These are phyloP conservation scores for Salix caprea DNA, from an alignment of 345 rosid species.

Conservation along the genomic window DNA sequence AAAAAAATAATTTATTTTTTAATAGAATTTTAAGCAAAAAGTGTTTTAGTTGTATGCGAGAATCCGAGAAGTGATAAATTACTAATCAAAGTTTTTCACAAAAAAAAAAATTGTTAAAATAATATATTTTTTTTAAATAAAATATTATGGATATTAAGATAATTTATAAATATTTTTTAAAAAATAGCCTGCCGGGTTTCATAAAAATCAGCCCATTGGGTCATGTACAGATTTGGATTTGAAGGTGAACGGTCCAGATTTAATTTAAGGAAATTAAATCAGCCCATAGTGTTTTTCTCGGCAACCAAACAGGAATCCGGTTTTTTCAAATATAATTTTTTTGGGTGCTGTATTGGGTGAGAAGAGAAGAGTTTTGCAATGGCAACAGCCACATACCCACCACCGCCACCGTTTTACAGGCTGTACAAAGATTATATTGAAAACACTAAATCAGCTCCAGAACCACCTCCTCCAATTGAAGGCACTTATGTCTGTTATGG, in stretches of 20 bases:
- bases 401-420: constrained; percentile 85
- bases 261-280: background rate
- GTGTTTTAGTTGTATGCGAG: no score
- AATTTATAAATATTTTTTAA: no score
- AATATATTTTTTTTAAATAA: no score
- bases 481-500: constrained; percentile 80
- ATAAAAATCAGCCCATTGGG: background rate
- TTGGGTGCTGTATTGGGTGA: background rate
- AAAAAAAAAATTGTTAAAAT: no score
- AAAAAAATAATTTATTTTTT: no score
- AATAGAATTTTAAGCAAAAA: no score
- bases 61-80: no score
- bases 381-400: constrained; percentile 92
- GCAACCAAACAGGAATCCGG: background rate
- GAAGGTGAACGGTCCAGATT: background rate
- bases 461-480: constrained; percentile 71
- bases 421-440: constrained; percentile 75
- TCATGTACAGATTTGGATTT: background rate
- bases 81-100: no score
- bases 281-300: background rate
- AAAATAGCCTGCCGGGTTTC: background rate
- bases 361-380: constrained; percentile 19
- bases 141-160: no score
- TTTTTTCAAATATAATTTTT: background rate
- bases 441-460: constrained; percentile 66